Evolutionary conservation across 2,329 filamentous ascomycete species (phyloP).

Genomic region (Aspergillus japonicus): DNA sequence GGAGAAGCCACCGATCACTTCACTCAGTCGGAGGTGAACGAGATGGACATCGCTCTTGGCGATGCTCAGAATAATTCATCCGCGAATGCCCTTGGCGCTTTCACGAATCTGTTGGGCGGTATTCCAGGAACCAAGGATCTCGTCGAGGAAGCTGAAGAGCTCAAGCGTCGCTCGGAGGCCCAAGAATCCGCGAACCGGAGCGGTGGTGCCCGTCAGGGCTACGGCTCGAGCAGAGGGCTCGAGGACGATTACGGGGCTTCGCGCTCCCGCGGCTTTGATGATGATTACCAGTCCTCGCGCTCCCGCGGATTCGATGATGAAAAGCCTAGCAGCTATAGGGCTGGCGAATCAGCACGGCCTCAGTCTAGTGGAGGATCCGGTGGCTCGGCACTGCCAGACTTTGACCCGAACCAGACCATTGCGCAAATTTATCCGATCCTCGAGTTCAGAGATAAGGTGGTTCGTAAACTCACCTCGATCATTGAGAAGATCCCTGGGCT

Average conservation of each 20-base stretch:
- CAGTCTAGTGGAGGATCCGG: conserved; percentile 31
- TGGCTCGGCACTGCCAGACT: conserved; percentile 72
- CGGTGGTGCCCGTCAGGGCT: conserved; percentile 33
- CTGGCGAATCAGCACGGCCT: conserved; percentile 24
- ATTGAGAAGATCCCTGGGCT: conserved; percentile 91
- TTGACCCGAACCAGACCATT: conserved; percentile 75
- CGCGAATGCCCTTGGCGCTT: conserved; percentile 51
- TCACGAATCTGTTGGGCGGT: conserved; percentile 72
- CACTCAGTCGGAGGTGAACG: conserved; percentile 79
- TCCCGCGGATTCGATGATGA: conserved; percentile 14
- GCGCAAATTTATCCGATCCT: conserved; percentile 92
- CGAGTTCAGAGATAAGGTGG: conserved; percentile 89
- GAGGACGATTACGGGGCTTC: conserved; percentile 16
- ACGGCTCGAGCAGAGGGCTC: conserved; percentile 21
- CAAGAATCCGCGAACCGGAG: conserved; percentile 61
- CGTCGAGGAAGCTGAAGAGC: conserved; percentile 62
- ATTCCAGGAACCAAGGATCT: conserved; percentile 71
- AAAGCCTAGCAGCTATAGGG: conserved; percentile 37
- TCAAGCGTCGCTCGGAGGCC: conserved; percentile 61
- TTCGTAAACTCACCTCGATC: conserved; percentile 77
- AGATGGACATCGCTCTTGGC: conserved; percentile 72
- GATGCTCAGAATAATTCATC: conserved; percentile 60
- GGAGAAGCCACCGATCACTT: conserved; percentile 80
- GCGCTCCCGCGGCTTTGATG: conserved; percentile 8
- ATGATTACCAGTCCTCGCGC: conserved; percentile 5